Conservation (phyloP, 805 yeast genomes). For the Zygosaccharomyces rouxii region DNA sequence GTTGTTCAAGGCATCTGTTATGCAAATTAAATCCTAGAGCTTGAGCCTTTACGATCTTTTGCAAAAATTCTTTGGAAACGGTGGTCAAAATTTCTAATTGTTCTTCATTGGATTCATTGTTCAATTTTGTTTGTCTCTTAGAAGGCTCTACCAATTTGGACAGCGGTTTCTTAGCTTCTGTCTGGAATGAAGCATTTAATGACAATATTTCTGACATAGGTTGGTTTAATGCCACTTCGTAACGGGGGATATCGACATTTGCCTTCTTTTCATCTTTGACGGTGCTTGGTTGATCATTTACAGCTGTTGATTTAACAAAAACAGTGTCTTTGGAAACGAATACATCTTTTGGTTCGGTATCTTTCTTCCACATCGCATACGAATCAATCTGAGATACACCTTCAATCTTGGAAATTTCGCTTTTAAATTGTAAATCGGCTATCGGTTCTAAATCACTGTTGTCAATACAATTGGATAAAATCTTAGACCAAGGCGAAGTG, state of each 20-base stretch:
- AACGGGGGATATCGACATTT: neutral
- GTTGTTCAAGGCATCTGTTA: slow-evolving; percentile 38
- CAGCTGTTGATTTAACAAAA: neutral
- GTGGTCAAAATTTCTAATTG: slow-evolving; percentile 27
- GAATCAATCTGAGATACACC: slow-evolving; percentile 1
- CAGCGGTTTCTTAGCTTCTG: slow-evolving; percentile 16
- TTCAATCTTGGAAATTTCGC: slow-evolving; percentile 8
- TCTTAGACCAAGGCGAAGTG: slow-evolving; percentile 22
- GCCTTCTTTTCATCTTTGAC: neutral
- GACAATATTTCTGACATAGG: slow-evolving; percentile 24
- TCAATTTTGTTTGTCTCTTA: slow-evolving; percentile 22
- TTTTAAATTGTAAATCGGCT: slow-evolving; percentile 13
- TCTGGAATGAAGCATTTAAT: slow-evolving; percentile 16
- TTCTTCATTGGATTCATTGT: slow-evolving; percentile 24
- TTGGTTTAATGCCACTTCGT: slow-evolving; percentile 15
- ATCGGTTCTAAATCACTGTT: slow-evolving; percentile 19
- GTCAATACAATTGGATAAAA: slow-evolving; percentile 16
- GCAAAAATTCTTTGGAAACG: slow-evolving; percentile 22
- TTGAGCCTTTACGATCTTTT: slow-evolving; percentile 25
- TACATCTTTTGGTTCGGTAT: neutral
- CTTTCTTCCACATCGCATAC: slow-evolving; percentile 3
- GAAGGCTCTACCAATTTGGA: slow-evolving; percentile 19
- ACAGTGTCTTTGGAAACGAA: slow-evolving; percentile 6
- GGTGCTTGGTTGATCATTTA: neutral
- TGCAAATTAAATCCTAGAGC: slow-evolving; percentile 37